Conservation (phyloP, 2,329 filamentous ascomycete genomes). For the Atkinsonella hypoxylon region DNA sequence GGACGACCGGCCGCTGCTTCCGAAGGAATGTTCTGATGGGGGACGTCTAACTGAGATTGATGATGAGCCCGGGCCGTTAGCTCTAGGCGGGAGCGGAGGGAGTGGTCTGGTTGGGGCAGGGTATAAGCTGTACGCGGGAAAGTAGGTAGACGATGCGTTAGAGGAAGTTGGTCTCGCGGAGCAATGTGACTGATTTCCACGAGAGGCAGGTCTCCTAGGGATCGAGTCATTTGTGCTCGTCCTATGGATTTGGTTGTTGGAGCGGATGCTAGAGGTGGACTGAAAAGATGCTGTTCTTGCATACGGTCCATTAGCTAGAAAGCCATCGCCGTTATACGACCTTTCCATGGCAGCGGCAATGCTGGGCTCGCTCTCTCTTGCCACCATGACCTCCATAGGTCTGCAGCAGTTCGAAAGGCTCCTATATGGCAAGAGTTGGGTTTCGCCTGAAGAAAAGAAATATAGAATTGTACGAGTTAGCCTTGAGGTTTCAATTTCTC, state of each 20-base stretch:
- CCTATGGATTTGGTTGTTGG: neutral
- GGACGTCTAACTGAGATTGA: slow-evolving; percentile 4
- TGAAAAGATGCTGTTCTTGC: neutral
- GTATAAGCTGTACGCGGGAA: slow-evolving; percentile 5
- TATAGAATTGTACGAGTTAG: neutral
- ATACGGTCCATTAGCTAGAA: neutral
- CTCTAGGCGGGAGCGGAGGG: slow-evolving; percentile 3
- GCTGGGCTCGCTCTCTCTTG: neutral
- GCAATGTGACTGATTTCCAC: neutral
- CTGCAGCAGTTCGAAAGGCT: neutral
- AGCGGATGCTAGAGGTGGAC: neutral
- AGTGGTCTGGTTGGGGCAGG: slow-evolving; percentile 7
- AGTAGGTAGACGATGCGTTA: slow-evolving; percentile 2
- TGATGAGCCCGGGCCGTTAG: neutral
- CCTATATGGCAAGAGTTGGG: neutral
- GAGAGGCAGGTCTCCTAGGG: neutral
- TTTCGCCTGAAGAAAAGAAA: neutral
- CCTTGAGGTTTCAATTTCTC: neutral
- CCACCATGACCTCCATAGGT: no score
- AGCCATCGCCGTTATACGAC: neutral
- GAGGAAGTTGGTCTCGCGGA: slow-evolving; percentile 2
- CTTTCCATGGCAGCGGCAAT: neutral
- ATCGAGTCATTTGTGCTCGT: slow-evolving; percentile 1
- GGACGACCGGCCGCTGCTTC: slow-evolving; percentile 5
- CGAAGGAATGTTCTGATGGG: neutral